A percentile compares a stretch with the other conserved stretches of the same genome.
Conservation (phyloP, 1,284 basidiomycete genomes). For the Testicularia cyperi region DNA sequence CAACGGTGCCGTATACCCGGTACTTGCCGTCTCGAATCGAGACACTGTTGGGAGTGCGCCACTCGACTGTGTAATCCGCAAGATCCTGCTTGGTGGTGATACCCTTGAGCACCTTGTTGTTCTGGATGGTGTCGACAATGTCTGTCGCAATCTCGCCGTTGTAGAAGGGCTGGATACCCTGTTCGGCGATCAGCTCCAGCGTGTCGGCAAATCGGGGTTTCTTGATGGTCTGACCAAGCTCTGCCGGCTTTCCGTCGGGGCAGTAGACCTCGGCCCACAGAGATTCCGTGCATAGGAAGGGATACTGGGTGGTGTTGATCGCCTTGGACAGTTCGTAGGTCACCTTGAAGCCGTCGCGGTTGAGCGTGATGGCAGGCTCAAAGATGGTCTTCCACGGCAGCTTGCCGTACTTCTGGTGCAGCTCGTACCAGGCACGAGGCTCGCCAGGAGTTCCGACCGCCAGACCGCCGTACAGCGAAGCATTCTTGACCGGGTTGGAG, state of each 20-base stretch:
- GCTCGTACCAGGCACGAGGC: slow-evolving; percentile 55
- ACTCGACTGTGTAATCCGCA: slow-evolving; percentile 39
- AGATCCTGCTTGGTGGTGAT: slow-evolving; percentile 52
- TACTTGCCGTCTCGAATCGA: slow-evolving; percentile 35
- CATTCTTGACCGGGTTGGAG: slow-evolving; percentile 19
- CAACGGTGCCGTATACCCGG: slow-evolving; percentile 46
- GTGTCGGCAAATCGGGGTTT: slow-evolving; percentile 40
- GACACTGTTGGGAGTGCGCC: slow-evolving; percentile 32
- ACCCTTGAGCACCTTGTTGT: slow-evolving; percentile 48
- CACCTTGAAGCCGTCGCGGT: slow-evolving; percentile 55
- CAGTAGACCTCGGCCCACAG: slow-evolving; percentile 49
- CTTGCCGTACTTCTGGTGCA: slow-evolving; percentile 55
- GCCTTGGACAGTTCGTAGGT: slow-evolving; percentile 42
- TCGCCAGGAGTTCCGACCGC: slow-evolving; percentile 60
- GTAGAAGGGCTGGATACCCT: slow-evolving; percentile 53
- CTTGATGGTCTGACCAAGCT: slow-evolving; percentile 49
- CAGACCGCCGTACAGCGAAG: slow-evolving; percentile 45
- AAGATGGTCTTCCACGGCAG: slow-evolving; percentile 56
- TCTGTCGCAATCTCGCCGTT: slow-evolving; percentile 42
- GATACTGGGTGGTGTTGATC: slow-evolving; percentile 25
- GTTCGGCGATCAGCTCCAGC: slow-evolving; percentile 33
- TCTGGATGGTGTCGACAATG: slow-evolving; percentile 42
- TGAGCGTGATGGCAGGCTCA: slow-evolving; percentile 52
- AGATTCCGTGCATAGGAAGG: slow-evolving; percentile 53
- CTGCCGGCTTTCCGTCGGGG: slow-evolving; percentile 41